A percentile compares a stretch with the other conserved stretches of the same genome.
phyloP scores from a whole-genome alignment of 768 basidiomycete genomes.

The Podaxis sp. region DNA sequence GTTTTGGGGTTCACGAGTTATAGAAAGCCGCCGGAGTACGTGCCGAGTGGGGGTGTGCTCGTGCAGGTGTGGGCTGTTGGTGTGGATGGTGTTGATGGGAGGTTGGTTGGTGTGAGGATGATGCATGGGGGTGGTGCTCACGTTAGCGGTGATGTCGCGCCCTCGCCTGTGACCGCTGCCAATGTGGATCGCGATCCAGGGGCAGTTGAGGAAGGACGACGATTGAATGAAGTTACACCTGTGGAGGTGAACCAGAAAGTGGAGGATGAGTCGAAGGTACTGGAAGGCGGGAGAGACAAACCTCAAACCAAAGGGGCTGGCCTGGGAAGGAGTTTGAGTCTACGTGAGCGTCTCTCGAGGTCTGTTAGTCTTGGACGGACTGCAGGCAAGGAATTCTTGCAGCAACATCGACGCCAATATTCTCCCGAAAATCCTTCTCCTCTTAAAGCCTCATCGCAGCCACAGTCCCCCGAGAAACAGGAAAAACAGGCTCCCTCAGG shows the following conservation, averaged over 20 bases:
- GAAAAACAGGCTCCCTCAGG: constrained; percentile 7
- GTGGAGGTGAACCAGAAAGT: constrained; percentile 3
- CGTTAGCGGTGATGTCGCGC: background rate
- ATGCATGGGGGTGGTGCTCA: constrained; percentile 15
- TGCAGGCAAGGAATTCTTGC: constrained; percentile 1
- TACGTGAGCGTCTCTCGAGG: constrained; percentile 15
- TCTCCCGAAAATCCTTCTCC: background rate
- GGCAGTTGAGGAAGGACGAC: constrained; percentile 9
- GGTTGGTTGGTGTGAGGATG: constrained; percentile 55
- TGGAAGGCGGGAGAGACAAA: constrained; percentile 8
- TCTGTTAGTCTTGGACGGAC: constrained; percentile 15
- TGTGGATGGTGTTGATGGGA: constrained; percentile 71
- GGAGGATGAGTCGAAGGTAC: constrained; percentile 5
- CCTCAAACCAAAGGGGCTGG: constrained; percentile 13
- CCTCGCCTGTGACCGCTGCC: background rate
- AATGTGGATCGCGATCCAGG: constrained; percentile 1
- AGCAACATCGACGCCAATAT: background rate
- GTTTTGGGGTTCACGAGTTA: constrained; percentile 70
- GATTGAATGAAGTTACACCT: constrained; percentile 1
- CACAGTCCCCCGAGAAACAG: constrained; percentile 11
- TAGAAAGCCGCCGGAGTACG: constrained; percentile 70
- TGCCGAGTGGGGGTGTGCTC: constrained; percentile 67
- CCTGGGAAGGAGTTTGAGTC: constrained; percentile 20
- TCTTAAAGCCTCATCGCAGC: constrained; percentile 10
- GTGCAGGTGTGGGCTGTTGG: constrained; percentile 92